phyloP scores from a whole-genome alignment of 2,329 filamentous ascomycete species.

The Talaromyces sp. region DNA sequence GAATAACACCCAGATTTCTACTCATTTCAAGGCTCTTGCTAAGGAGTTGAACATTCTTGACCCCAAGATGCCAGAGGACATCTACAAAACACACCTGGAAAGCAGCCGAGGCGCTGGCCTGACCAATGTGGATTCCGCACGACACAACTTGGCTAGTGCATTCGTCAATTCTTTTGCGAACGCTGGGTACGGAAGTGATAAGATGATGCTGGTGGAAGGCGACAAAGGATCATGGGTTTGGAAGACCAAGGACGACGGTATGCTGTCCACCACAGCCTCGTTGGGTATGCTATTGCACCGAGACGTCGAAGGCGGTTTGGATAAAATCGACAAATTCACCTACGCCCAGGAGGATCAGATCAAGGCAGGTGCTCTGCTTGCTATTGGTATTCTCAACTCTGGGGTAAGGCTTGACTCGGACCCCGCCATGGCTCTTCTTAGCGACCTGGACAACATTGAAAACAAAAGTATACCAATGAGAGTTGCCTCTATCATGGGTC shows the following conservation, averaged over 20 bases:
- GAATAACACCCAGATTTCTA: constrained; percentile 80
- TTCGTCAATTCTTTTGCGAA: constrained; percentile 98
- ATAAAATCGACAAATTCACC: constrained; percentile 92
- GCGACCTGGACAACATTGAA: constrained; percentile 73
- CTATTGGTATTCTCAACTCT: constrained; percentile 92
- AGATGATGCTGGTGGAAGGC: constrained; percentile 91
- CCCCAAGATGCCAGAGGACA: constrained; percentile 94
- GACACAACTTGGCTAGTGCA: constrained; percentile 90
- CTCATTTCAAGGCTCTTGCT: constrained; percentile 88
- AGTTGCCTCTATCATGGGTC: constrained; percentile 88
- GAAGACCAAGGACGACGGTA: constrained; percentile 98
- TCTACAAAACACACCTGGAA: constrained; percentile 98
- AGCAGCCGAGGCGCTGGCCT: constrained; percentile 87
- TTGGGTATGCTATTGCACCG: constrained; percentile 86
- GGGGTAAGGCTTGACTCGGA: constrained; percentile 87
- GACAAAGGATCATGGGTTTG: constrained; percentile 94
- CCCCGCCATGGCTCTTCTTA: constrained; percentile 80
- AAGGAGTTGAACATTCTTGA: constrained; percentile 97
- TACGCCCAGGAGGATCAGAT: constrained; percentile 79
- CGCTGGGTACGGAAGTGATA: constrained; percentile 90
- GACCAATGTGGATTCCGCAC: constrained; percentile 90
- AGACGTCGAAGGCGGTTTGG: constrained; percentile 87
- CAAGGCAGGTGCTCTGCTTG: constrained; percentile 84
- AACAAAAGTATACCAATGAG: constrained; percentile 73
- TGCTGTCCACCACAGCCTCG: constrained; percentile 93